Evolutionary conservation across 148 eudicot genomes (phyloP), one percentile per base, ranked within the genome.

Genomic region (Bassia scoparia): DNA sequence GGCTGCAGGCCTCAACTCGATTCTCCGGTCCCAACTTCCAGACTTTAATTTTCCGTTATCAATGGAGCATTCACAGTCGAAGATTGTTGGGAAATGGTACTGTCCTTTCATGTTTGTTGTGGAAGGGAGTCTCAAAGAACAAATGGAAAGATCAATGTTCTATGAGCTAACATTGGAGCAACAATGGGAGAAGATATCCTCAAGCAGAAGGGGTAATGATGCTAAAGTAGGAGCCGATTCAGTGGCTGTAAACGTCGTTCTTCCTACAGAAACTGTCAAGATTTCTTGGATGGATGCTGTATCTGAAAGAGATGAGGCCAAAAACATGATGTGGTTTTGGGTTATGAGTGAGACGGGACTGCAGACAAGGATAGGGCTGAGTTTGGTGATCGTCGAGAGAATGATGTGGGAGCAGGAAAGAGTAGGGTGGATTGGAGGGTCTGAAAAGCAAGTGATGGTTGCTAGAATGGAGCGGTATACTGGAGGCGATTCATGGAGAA

Each of bases 21-120:
- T n/a, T 3, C 86, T 84, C 16, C 86, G 84, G 11, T 61, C 76
- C n/a, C 60, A 56, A 21, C 67, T 78, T 63, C 88, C 88, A 16
- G 76, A 71, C 17, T 61, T 81, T 13, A 30, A 80, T 43, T 68
- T 78, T 30, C 81, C 82, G 1, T 20, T 71, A 2, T 70, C 74
- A 18, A 29, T 37, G 12, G 67, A 76, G 58, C 65, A 72, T 7
- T 83, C 86, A 14, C 48, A 60, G 27, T 67, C 78, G 1, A 56
- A 61, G 16, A 46, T 65, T 38, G 71, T 86, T 3, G 92, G 92
- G 14, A 84, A 76, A 61, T 88, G 89, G 92, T 83, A 82, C 27
- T 81, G 85, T 78, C 89, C 92, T 30, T 86, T 75, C 58, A 76
- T 84, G 75, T 84, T 86, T 33, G 63, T 86, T 44, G 80, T 48